phyloP scores from a whole-genome alignment of 192 early-diverging fungal species.

The Allomyces arbusculus region DNA sequence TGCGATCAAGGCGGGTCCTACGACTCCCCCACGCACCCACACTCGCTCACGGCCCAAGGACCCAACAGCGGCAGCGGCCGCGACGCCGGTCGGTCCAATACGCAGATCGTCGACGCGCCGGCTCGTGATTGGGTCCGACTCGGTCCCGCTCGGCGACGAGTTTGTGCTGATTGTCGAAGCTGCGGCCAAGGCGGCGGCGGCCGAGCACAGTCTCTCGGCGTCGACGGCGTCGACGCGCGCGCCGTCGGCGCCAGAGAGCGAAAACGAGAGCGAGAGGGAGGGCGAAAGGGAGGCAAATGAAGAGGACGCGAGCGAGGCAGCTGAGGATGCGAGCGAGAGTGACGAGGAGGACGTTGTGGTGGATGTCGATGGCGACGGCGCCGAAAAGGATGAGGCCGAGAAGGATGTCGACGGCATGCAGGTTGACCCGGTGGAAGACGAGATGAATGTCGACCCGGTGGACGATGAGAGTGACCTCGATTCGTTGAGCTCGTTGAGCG shows the following conservation, averaged over 20 bases:
- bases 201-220: not conserved
- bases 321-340: not conserved
- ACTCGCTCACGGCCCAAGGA: no score
- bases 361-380: no score
- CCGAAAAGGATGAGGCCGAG: not conserved
- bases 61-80: no score
- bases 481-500: not conserved
- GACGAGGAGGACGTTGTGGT: not conserved
- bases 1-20: no score
- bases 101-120: no score
- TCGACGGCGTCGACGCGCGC: not conserved
- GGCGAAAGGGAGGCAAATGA: not conserved
- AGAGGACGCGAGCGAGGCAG: not conserved
- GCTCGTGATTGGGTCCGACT: no score
- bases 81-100: no score
- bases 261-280: not conserved
- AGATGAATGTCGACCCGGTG: not conserved
- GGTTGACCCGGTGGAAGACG: not conserved
- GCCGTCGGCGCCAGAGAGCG: not conserved
- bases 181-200: not conserved
- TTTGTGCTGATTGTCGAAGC: not conserved
- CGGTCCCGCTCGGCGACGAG: not conserved
- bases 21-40: no score
- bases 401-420: not conserved
- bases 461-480: not conserved